Evolutionary conservation across 441 rosid species (phyloP), one percentile per base, ranked within the genome.

Genomic region (Populus hybrid): DNA sequence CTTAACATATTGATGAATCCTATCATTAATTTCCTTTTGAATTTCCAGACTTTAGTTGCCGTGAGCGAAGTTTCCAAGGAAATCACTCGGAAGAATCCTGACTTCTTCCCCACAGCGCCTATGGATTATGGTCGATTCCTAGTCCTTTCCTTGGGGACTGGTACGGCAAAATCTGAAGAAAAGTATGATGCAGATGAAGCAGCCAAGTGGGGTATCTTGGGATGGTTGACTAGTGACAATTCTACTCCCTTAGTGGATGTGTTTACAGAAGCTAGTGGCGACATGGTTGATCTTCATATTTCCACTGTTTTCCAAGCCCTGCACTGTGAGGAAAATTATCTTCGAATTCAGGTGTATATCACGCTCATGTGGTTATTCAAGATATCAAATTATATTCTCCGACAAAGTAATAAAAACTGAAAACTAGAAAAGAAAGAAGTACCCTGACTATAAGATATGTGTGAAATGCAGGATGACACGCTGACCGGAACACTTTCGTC

Each of bases 81-180:
- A 79, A 86, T 90, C 24, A 76, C 78, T 73, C 76, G 65, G 1
- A 83, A 84, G 5, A 89, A 80, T 75, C 72, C 81, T 2, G 89
- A 88, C 38, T 88, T 89, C 80, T 84, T 88, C 28, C 85, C 89
- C 0, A 82, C 86, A 20, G 79, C 81, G 69, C 90, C 92, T 16
- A 76, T 83, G 78, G 97, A 90, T 23, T 89, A 85, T 30, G 78
- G 80, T 18, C 80, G 90, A 46, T 88, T 85, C 83, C 77, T 89
- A 46, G 90, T 91, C n/a, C 82, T 93, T 32, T 91, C 91, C 0
- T 67, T 90, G 8, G 94, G 97, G 73, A 89, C 90, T 0, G 91
- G 93, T 4, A 73, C 82, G 0, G 77, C 50, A 14, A 93, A 87
- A 63, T 10, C 4, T 0, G 88, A 88, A 59, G 83, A 78, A 76